A percentile compares a stretch with the other conserved stretches of the same genome.
phyloP scores from a whole-genome alignment of 192 early-diverging fungal species.

The Linnemannia zychae region DNA sequence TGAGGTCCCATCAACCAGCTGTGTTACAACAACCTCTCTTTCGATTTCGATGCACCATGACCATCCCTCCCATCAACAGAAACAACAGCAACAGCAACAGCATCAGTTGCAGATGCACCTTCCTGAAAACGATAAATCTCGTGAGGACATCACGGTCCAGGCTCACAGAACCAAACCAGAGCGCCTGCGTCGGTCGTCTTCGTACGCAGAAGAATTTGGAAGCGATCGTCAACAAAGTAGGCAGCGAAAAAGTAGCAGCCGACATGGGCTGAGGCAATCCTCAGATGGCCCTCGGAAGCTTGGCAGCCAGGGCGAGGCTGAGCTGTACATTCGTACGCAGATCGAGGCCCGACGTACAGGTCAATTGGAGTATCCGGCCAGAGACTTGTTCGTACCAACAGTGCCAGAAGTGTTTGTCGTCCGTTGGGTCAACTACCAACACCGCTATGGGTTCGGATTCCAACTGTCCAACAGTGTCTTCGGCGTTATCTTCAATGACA shows the following conservation, averaged over 20 bases:
- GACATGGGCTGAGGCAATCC: not conserved
- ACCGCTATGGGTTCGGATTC: conserved; percentile 92
- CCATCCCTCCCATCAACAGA: conserved; percentile 11
- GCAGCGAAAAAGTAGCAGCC: not conserved
- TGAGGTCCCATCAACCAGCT: conserved; percentile 50
- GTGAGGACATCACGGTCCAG: not conserved
- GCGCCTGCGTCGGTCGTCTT: not conserved
- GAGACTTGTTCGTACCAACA: not conserved
- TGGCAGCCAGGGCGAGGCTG: conserved; percentile 15
- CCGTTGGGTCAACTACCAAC: conserved; percentile 90
- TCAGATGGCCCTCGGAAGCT: not conserved
- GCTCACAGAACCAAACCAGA: not conserved
- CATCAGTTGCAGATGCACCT: not conserved
- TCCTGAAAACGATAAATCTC: not conserved
- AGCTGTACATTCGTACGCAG: conserved; percentile 17
- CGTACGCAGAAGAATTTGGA: not conserved
- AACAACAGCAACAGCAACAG: not conserved
- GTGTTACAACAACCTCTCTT: conserved; percentile 42
- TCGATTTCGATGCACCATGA: conserved; percentile 49
- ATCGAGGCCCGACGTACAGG: conserved; percentile 8
- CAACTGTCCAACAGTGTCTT: conserved; percentile 85
- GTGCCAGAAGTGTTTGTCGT: conserved; percentile 76
- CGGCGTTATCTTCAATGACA: conserved; percentile 93
- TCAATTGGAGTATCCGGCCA: not conserved
- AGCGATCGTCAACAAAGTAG: not conserved